Conservation (phyloP, 805 yeast species). For the Brettanomyces sp. region DNA sequence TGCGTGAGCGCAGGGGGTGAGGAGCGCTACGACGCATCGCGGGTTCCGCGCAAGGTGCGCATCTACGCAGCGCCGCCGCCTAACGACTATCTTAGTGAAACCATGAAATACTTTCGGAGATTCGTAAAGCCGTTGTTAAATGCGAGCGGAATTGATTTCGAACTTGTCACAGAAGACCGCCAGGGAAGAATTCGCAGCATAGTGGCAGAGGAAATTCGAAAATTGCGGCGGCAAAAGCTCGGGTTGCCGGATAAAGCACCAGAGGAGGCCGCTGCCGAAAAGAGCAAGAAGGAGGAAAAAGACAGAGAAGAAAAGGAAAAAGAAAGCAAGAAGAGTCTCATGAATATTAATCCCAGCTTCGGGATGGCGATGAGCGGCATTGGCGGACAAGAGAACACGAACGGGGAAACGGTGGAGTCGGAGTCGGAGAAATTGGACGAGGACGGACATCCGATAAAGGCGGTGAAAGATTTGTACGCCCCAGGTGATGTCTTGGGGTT, state of each 20-base stretch:
- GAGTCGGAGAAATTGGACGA: conserved; percentile 3
- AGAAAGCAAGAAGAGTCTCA: conserved; percentile 3
- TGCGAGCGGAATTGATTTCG: conserved; percentile 78
- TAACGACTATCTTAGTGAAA: conserved; percentile 72
- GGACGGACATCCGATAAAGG: conserved; percentile 19
- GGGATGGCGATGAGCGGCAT: not conserved
- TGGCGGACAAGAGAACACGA: not conserved
- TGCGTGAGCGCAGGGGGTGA: conserved; percentile 47
- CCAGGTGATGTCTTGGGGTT: conserved; percentile 50
- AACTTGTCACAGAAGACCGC: conserved; percentile 62
- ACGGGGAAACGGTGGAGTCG: not conserved
- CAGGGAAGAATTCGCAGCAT: conserved; percentile 81
- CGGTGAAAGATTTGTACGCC: conserved; percentile 29
- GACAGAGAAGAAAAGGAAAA: not conserved
- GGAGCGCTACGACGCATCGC: conserved; percentile 32
- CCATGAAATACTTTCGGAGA: conserved; percentile 63
- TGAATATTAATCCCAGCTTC: not conserved
- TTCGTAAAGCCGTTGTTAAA: conserved; percentile 80
- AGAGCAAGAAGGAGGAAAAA: conserved; percentile 6
- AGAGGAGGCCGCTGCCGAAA: conserved; percentile 11
- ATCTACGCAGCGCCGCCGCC: conserved; percentile 97
- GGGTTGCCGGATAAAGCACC: conserved; percentile 17
- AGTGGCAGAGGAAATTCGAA: conserved; percentile 78
- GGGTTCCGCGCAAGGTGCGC: conserved; percentile 64
- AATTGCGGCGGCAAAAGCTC: conserved; percentile 42